Conservation (phyloP, 2,329 filamentous ascomycete genomes). For the Lecanosticta acicola region DNA sequence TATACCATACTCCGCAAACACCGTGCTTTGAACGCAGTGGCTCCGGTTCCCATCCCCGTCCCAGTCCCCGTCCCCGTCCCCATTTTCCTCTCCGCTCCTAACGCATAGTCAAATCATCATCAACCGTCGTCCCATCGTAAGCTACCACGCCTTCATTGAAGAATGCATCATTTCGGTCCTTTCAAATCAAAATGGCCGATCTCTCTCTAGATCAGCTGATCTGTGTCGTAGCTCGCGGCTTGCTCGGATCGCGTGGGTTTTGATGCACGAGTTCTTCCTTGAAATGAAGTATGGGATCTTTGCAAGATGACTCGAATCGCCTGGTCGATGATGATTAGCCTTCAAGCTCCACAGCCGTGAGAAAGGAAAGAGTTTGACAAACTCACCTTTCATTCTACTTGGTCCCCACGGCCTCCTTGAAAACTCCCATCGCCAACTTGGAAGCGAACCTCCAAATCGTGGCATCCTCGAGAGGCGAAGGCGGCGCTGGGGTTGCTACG, state of each 20-base stretch:
- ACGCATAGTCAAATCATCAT: too few species aligned
- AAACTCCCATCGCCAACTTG: slow-evolving; percentile 7
- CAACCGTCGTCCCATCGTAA: too few species aligned
- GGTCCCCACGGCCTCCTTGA: slow-evolving; percentile 2
- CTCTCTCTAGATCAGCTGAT: neutral
- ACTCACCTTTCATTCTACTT: neutral
- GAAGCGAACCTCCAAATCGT: neutral
- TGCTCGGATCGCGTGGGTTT: neutral
- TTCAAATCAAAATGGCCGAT: too few species aligned
- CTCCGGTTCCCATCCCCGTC: too few species aligned
- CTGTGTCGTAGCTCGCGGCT: neutral
- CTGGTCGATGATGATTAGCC: too few species aligned
- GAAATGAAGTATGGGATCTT: neutral
- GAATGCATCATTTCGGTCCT: too few species aligned
- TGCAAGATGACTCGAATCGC: neutral
- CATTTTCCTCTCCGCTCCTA: too few species aligned
- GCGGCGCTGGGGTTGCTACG: neutral
- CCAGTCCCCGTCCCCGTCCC: too few species aligned
- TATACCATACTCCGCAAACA: too few species aligned
- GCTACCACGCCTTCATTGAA: too few species aligned
- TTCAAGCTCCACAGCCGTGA: too few species aligned
- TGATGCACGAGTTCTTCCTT: neutral
- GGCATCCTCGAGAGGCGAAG: neutral
- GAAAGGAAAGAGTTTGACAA: neutral
- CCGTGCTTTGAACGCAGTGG: too few species aligned